Evolutionary conservation across 2,329 filamentous ascomycete species (phyloP), one percentile per base, ranked within the genome.

Genomic region (Aureobasidium sp.): DNA sequence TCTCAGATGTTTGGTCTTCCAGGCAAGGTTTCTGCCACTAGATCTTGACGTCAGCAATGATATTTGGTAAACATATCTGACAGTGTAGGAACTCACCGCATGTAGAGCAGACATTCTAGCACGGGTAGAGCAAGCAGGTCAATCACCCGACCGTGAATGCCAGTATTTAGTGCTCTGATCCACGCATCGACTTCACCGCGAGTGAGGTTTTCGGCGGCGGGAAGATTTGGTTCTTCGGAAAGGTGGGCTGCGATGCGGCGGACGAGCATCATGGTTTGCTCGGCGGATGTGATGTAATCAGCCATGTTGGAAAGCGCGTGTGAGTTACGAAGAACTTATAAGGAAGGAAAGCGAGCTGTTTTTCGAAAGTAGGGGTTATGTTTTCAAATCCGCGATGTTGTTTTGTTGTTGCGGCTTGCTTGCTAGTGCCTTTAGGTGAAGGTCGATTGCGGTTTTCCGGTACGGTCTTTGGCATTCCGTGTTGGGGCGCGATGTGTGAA

Each of bases 151-250:
- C 20, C 17, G 2, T 29, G 11, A 2, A 56, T 31, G 4, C 39
- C 37, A 44, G 39, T 44, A 14, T 44, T 39, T 9, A 56, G 17
- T 11, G 37, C 52, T 44, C 52, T 42, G 52, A 56, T 56, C 52
- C 52, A 56, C 12, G 52, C 52, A 6, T 56, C 52, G 25, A 56
- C 39, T 44, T 56, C 52, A 34, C 52, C 39, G 4, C 52, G 52
- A 17, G 52, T 56, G 17, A 56, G 52, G 5, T 42, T 15, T 20
- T 37, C 27, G 22, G 39, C 17, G 27, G 25, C 17, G n/a, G 52
- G 52, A 7, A 56, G 37, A 17, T 56, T 56, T 12, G 52, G 52
- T 22, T 56, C 52, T 11, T 9, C 39, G 6, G 37, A 39, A 9
- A 56, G 52, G 27, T 56, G 52, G 12, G 25, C n/a, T 22, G 52